Conservation (phyloP, 73 alveolate genomes). For the Blepharisma japonicum region DNA sequence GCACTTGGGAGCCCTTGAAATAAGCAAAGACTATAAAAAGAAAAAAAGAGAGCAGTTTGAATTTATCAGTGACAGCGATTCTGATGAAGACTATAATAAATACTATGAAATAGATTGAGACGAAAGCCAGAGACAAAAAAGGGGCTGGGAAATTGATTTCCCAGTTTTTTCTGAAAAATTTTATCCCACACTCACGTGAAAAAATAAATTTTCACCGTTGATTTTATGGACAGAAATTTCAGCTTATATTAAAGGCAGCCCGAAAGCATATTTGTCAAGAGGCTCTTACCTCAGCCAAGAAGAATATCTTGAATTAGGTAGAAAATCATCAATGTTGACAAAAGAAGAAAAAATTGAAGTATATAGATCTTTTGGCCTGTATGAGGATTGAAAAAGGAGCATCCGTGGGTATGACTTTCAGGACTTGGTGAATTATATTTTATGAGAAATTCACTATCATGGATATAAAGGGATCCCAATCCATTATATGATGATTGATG, state of each 20-base stretch:
- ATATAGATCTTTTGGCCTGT: conserved; percentile 38
- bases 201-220: conserved; percentile 33
- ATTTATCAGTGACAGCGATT: not conserved
- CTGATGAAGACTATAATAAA: conserved; percentile 30
- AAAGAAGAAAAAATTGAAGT: conserved; percentile 26
- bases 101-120: not conserved
- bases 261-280: conserved; percentile 32
- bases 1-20: not conserved
- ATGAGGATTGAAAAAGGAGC: conserved; percentile 74
- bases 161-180: conserved; percentile 33
- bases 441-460: conserved; percentile 34
- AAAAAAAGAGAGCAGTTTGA: conserved; percentile 18
- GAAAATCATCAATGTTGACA: conserved; percentile 40
- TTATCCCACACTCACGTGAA: conserved; percentile 9
- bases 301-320: conserved; percentile 15
- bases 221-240: conserved; percentile 78
- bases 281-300: conserved; percentile 40
- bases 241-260: conserved; percentile 75
- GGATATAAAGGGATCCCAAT: conserved; percentile 46
- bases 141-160: conserved; percentile 41
- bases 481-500: conserved; percentile 77
- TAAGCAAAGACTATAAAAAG: not conserved
- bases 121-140: not conserved
- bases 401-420: conserved; percentile 67
- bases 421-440: conserved; percentile 78